Conservation (phyloP, 805 yeast genomes). For the Ogataea henricii region DNA sequence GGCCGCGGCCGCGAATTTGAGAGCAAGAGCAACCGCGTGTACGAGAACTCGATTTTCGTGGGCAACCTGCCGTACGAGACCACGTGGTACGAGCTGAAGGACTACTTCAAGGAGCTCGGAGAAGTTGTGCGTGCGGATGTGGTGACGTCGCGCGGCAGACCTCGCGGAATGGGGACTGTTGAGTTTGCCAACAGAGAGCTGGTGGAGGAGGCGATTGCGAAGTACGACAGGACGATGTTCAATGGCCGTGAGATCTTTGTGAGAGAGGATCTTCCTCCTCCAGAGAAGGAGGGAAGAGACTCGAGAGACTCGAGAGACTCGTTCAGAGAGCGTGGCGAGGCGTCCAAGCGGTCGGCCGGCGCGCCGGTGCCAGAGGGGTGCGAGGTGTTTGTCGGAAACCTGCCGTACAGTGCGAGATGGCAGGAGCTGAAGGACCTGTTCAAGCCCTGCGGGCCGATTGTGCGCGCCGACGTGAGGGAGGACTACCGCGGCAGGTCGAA, state of each 20-base stretch:
- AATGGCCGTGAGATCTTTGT: conserved; percentile 82
- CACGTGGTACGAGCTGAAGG: conserved; percentile 60
- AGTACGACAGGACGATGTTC: conserved; percentile 64
- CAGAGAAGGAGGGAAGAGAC: conserved; percentile 38
- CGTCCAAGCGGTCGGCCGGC: conserved; percentile 6
- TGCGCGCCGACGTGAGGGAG: conserved; percentile 75
- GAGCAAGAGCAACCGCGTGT: conserved; percentile 54
- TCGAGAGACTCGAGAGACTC: conserved; percentile 19
- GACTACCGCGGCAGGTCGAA: conserved; percentile 73
- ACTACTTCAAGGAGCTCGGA: conserved; percentile 60
- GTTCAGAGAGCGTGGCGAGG: conserved; percentile 30
- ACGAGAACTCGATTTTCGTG: conserved; percentile 67
- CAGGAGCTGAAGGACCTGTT: conserved; percentile 84
- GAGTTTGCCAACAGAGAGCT: conserved; percentile 69
- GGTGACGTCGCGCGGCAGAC: conserved; percentile 73
- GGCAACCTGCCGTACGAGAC: conserved; percentile 73
- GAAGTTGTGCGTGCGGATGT: conserved; percentile 80
- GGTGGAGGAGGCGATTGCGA: conserved; percentile 70
- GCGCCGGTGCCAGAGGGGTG: conserved; percentile 31
- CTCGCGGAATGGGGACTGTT: conserved; percentile 90
- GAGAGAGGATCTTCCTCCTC: conserved; percentile 89
- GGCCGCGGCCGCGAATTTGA: conserved; percentile 33
- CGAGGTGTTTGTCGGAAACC: conserved; percentile 76
- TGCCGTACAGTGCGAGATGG: conserved; percentile 84
- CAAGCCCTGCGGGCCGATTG: conserved; percentile 73